These are phyloP conservation scores for Pythium scleroteichum DNA, from an alignment of 352 stramenopile species.

Conservation along the genomic window DNA sequence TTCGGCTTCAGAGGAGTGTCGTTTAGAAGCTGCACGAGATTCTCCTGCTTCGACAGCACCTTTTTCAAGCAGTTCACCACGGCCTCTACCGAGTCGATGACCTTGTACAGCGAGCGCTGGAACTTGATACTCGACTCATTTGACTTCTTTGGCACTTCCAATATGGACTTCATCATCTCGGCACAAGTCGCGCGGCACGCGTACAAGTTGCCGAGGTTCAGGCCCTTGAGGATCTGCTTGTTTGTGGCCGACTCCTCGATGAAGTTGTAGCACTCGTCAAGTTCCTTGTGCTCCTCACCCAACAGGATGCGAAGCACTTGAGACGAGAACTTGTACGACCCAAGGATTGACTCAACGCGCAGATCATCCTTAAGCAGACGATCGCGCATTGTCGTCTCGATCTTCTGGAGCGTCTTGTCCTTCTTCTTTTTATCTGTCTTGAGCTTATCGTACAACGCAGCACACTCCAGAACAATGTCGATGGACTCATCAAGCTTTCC, in stretches of 20 bases:
- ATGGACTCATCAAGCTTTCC: conserved; percentile 88
- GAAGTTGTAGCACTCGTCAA: conserved; percentile 86
- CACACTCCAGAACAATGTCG: conserved; percentile 83
- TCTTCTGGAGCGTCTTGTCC: conserved; percentile 85
- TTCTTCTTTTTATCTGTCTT: conserved; percentile 89
- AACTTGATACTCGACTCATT: conserved; percentile 87
- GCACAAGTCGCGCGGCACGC: conserved; percentile 64
- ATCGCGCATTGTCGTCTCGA: conserved; percentile 84
- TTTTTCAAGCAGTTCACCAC: conserved; percentile 87
- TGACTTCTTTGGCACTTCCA: conserved; percentile 79
- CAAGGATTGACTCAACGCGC: conserved; percentile 77
- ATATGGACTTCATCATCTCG: conserved; percentile 84
- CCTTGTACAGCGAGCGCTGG: conserved; percentile 76
- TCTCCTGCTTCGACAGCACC: conserved; percentile 81
- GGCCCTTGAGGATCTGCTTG: conserved; percentile 75
- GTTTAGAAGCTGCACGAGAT: conserved; percentile 84
- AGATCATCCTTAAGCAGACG: conserved; percentile 85
- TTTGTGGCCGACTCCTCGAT: conserved; percentile 82
- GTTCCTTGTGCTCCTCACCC: conserved; percentile 80
- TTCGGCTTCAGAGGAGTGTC: conserved; percentile 84
- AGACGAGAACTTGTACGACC: conserved; percentile 88
- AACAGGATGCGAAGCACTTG: conserved; percentile 79
- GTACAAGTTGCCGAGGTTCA: conserved; percentile 82
- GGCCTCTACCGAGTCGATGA: conserved; percentile 83
- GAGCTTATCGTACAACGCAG: conserved; percentile 79